These are phyloP conservation scores for Excoecaria agallocha DNA, from an alignment of 345 rosid genomes.

Conservation along the genomic window DNA sequence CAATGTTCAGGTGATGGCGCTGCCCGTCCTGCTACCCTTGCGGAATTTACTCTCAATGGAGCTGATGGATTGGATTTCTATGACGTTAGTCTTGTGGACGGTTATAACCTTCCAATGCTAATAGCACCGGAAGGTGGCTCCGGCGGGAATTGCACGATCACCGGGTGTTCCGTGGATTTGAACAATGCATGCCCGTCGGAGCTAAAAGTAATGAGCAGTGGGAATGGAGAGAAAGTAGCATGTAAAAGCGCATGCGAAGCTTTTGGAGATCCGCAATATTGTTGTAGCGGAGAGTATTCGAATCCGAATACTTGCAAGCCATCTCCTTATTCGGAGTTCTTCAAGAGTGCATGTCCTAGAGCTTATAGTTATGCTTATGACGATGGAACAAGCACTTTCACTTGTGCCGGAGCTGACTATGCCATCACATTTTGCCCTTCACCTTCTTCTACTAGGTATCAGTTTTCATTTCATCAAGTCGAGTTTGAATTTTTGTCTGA, in stretches of 20 bases:
- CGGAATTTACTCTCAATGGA: slow-evolving; percentile 69
- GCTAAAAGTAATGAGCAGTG: slow-evolving; percentile 30
- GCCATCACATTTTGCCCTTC: slow-evolving; percentile 45
- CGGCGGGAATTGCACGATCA: slow-evolving; percentile 35
- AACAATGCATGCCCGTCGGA: slow-evolving; percentile 44
- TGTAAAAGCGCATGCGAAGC: slow-evolving; percentile 54
- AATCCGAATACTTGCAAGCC: slow-evolving; percentile 47
- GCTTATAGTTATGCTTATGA: slow-evolving; percentile 60
- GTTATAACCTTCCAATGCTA: slow-evolving; percentile 61
- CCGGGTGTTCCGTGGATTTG: slow-evolving; percentile 43
- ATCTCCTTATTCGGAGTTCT: slow-evolving; percentile 39
- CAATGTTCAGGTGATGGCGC: slow-evolving; percentile 77
- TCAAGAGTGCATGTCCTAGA: slow-evolving; percentile 45
- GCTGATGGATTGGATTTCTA: slow-evolving; percentile 64
- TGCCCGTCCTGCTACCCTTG: slow-evolving; percentile 62
- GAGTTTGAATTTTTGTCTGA: background rate
- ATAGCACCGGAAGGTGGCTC: slow-evolving; percentile 41
- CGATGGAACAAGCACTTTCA: slow-evolving; percentile 51
- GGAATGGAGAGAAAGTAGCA: slow-evolving; percentile 32
- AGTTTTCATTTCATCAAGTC: background rate
- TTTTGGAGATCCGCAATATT: slow-evolving; percentile 44
- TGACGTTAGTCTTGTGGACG: slow-evolving; percentile 77
- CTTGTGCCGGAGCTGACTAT: slow-evolving; percentile 46
- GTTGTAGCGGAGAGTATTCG: slow-evolving; percentile 45
- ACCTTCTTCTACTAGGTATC: slow-evolving; percentile 27